Conservation (phyloP, 1,284 basidiomycete species). For the Ustilago lituana region DNA sequence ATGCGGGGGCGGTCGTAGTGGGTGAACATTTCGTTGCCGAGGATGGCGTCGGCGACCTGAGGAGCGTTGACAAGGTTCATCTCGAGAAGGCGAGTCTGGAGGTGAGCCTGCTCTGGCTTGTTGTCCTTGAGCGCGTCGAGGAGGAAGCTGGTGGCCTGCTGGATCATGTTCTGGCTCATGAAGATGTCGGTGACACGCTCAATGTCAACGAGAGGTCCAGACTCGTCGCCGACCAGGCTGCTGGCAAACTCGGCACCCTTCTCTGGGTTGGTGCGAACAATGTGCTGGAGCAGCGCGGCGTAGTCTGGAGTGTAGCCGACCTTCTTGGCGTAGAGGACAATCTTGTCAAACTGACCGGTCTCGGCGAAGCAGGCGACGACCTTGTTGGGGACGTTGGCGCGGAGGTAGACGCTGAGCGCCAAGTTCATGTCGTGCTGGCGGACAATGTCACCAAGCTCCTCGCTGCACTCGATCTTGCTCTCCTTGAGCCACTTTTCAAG, state of each 20-base stretch:
- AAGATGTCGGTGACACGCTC: conserved; percentile 86
- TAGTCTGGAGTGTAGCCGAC: conserved; percentile 95
- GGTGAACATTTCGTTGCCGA: conserved; percentile 98
- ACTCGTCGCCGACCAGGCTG: conserved; percentile 93
- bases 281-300: conserved; percentile 91
- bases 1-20: conserved; percentile 96
- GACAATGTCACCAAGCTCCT: conserved; percentile 98
- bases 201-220: conserved; percentile 89
- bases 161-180: conserved; percentile 99
- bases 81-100: conserved; percentile 96
- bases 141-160: conserved; percentile 97
- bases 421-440: conserved; percentile 95
- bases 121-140: conserved; percentile 99
- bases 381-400: conserved; percentile 98
- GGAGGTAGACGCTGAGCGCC: conserved; percentile 96
- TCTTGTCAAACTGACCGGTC: conserved; percentile 98
- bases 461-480: conserved; percentile 98
- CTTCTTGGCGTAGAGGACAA: conserved; percentile 96
- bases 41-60: conserved; percentile 98
- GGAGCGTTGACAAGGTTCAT: conserved; percentile 98
- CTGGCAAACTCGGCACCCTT: conserved; percentile 97
- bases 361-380: conserved; percentile 97
- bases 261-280: conserved; percentile 95
- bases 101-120: conserved; percentile 92
- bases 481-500: conserved; percentile 99